phyloP scores from a whole-genome alignment of 495 filamentous ascomycete genomes.

The Penicillium diatomitis region DNA sequence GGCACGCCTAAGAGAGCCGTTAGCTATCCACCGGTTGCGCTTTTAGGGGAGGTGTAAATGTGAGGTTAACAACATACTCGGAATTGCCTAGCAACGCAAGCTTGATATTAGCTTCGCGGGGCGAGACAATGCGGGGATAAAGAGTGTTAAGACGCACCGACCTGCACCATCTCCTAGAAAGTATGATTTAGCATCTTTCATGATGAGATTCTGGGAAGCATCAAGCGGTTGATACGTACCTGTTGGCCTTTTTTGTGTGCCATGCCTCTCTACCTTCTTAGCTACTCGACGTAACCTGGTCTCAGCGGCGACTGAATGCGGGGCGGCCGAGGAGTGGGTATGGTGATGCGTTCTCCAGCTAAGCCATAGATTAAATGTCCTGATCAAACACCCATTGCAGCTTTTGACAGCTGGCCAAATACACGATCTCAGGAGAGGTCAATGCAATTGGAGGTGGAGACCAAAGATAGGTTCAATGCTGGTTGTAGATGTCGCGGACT shows the following conservation, averaged over 20 bases:
- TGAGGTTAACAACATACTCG: conserved; percentile 30
- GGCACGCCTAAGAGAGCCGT: conserved; percentile 43
- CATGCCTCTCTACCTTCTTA: conserved; percentile 19
- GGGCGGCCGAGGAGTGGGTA: conserved; percentile 12
- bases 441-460: too few relatives aligned
- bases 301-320: conserved; percentile 19
- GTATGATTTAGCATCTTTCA: conserved; percentile 8
- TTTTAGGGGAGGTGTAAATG: too few relatives aligned
- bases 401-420: background rate
- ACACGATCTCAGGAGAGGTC: background rate
- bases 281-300: conserved; percentile 6
- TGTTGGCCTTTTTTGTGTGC: conserved; percentile 63
- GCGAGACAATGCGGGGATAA: conserved; percentile 13
- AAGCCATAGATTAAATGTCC: conserved; percentile 6
- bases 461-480: too few relatives aligned
- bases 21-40: background rate
- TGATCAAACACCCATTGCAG: conserved; percentile 9
- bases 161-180: conserved; percentile 94
- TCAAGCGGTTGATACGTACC: conserved; percentile 39
- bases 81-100: conserved; percentile 30
- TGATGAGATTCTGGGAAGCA: background rate
- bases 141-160: conserved; percentile 61
- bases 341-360: conserved; percentile 10
- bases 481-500: too few relatives aligned
- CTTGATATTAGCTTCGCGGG: conserved; percentile 15